Conservation (phyloP, 371 early-diverging fungal species). For the Batkoa obscura region DNA sequence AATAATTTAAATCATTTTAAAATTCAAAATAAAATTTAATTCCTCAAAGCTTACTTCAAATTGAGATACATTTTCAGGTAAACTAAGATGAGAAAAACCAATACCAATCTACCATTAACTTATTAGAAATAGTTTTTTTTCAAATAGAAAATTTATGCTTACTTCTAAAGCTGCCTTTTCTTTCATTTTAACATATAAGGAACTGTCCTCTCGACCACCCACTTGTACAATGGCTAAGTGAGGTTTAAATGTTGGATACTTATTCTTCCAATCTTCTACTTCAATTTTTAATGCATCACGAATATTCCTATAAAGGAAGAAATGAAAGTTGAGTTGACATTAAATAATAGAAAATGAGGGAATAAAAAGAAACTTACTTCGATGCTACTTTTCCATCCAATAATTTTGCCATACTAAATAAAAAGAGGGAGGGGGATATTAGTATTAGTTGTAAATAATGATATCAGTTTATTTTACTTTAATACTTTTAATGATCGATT, state of each 20-base stretch:
- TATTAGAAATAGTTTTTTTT: constrained; percentile 1
- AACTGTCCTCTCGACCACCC: constrained; percentile 78
- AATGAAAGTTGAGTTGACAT: not conserved
- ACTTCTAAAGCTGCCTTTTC: constrained; percentile 72
- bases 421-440: too few relatives aligned
- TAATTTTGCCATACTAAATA: constrained; percentile 18
- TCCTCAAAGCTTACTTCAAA: constrained; percentile 11
- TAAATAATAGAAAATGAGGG: not conserved
- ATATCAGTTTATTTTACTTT: too few relatives aligned
- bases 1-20: not conserved
- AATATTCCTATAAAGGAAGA: constrained; percentile 22
- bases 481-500: too few relatives aligned
- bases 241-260: constrained; percentile 47
- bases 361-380: constrained; percentile 18
- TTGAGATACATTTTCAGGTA: constrained; percentile 25
- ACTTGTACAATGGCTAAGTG: constrained; percentile 78
- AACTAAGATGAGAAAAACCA: not conserved
- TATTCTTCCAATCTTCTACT: constrained; percentile 30
- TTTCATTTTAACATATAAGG: constrained; percentile 81
- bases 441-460: too few relatives aligned
- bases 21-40: not conserved
- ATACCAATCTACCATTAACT: constrained; percentile 2
- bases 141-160: constrained; percentile 4
- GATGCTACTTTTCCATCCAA: constrained; percentile 54
- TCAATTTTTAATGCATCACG: constrained; percentile 34